A percentile compares a stretch with the other conserved stretches of the same genome.
These are phyloP conservation scores for Ophiorrhiza pumila DNA, from an alignment of 257 asterid genomes.

Conservation along the genomic window DNA sequence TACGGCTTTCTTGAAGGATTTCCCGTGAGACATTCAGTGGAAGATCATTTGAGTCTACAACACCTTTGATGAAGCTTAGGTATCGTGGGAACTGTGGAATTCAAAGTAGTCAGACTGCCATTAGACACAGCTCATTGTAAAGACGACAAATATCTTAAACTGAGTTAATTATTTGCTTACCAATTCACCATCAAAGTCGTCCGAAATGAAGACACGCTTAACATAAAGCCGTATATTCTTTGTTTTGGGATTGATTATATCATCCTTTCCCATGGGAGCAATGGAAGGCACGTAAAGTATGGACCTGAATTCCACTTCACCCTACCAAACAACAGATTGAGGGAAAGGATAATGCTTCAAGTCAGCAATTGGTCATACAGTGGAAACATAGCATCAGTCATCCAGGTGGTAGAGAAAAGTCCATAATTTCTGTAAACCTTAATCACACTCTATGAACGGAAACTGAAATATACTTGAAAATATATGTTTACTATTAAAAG, in stretches of 20 bases:
- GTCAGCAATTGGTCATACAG: neutral
- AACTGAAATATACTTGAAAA: neutral
- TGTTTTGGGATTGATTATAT: constrained; percentile 76
- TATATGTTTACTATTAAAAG: neutral
- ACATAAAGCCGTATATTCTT: constrained; percentile 90
- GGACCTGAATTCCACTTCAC: constrained; percentile 97
- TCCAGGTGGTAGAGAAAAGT: neutral
- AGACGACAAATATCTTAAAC: neutral
- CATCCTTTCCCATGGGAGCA: constrained; percentile 78
- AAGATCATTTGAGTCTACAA: constrained; percentile 96
- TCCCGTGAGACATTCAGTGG: constrained; percentile 97
- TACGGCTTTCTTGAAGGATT: constrained; percentile 97
- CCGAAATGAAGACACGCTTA: constrained; percentile 92
- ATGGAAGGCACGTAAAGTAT: constrained; percentile 78
- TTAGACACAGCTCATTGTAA: neutral
- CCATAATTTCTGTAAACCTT: neutral
- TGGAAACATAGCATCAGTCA: neutral
- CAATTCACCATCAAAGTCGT: constrained; percentile 98
- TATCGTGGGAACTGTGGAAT: constrained; percentile 83
- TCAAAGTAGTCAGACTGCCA: constrained; percentile 21
- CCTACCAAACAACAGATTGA: constrained; percentile 52
- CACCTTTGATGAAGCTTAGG: constrained; percentile 94
- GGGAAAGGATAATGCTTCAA: constrained; percentile 13
- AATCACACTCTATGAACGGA: neutral
- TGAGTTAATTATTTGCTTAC: constrained; percentile 40